phyloP scores from a whole-genome alignment of 1,284 basidiomycete genomes.

The Cutaneotrichosporon curvatum region DNA sequence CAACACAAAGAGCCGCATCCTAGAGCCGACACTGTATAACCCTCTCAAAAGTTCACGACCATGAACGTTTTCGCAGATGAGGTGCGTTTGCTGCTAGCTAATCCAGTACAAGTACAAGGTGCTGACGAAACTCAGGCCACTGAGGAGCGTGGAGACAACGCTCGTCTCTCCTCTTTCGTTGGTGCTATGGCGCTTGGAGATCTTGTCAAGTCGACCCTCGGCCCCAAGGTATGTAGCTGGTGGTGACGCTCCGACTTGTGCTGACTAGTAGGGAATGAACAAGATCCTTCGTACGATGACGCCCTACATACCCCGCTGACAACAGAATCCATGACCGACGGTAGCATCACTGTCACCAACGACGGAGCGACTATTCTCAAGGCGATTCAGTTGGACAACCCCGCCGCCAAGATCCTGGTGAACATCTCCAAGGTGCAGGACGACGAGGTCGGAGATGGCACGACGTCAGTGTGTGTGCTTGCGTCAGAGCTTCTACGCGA shows the following conservation, averaged over 20 bases:
- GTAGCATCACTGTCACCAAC: constrained; percentile 95
- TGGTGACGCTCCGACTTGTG: not conserved
- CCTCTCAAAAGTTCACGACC: constrained; percentile 4
- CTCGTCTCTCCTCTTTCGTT: constrained; percentile 95
- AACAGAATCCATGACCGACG: constrained; percentile 79
- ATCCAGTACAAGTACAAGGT: not conserved
- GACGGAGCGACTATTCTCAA: constrained; percentile 98
- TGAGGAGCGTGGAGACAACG: constrained; percentile 97
- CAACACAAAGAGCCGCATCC: too few relatives aligned
- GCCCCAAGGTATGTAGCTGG: constrained; percentile 68
- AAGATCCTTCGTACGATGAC: constrained; percentile 44
- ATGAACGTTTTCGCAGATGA: constrained; percentile 49
- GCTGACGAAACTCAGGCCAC: constrained; percentile 61
- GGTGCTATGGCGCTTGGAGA: constrained; percentile 95
- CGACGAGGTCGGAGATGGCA: constrained; percentile 98
- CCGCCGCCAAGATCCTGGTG: constrained; percentile 97
- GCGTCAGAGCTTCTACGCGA: constrained; percentile 88
- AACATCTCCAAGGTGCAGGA: constrained; percentile 99
- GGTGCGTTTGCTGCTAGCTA: constrained; percentile 23
- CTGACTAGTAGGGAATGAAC: constrained; percentile 47
- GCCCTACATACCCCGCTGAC: not conserved
- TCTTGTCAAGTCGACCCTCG: constrained; percentile 95
- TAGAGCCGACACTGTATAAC: too few relatives aligned
- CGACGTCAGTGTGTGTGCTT: constrained; percentile 87
- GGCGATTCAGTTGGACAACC: constrained; percentile 94